Base-by-base conservation (phyloP, 2,329 filamentous ascomycete species). In the Elsinoe necatrix region DNA sequence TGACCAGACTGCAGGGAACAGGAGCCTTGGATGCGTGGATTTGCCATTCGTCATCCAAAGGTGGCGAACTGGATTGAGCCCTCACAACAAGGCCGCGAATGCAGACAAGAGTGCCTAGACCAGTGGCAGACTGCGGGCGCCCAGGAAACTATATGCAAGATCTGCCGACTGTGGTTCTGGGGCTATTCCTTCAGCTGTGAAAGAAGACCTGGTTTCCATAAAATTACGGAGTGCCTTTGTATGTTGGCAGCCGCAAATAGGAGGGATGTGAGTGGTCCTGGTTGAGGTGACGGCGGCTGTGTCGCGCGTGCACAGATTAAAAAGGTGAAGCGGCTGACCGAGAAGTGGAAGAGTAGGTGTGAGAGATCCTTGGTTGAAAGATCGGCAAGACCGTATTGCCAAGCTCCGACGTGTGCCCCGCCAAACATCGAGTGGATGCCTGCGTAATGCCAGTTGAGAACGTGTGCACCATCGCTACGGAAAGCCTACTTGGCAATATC, bases 81-180 rank as follows among this genome's bases (percentile, higher is more conserved):
- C 31, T 39, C n/a, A 21, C 16, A 25, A 52, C 31, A 37, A 25
- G 48, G 48, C 48, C 48, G 48, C 48, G 48, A 52, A 52, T 52
- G 34, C 48, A 52, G 29, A 34, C 48, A 52, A 39, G 48, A 52
- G 31, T 18, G 48, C 48, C 48, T 52, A 52, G 48, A 52, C 45
- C 21, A 9, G 25, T 50, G 25, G 34, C 48, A 27, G 8, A 34
- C 20, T 35, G 29, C 31, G 48, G 29, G 25, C 25, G 41, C 41
- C 41, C 18, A 35, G 29, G 48, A 16, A 23, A 37, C 14, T 52
- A 52, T 52, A 52, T 52, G 45, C 45, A 34, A 31, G 45, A 50
- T 50, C 45, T 34, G 45, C 45, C 45, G 27, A 31, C n/a, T 18
- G 45, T 21, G 25, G 16, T 25, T 50, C 45, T 31, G 14, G 25